Evolutionary conservation across 495 filamentous ascomycete species (phyloP), one percentile per base, ranked within the genome.

Genomic region (Xylaria telfairii): DNA sequence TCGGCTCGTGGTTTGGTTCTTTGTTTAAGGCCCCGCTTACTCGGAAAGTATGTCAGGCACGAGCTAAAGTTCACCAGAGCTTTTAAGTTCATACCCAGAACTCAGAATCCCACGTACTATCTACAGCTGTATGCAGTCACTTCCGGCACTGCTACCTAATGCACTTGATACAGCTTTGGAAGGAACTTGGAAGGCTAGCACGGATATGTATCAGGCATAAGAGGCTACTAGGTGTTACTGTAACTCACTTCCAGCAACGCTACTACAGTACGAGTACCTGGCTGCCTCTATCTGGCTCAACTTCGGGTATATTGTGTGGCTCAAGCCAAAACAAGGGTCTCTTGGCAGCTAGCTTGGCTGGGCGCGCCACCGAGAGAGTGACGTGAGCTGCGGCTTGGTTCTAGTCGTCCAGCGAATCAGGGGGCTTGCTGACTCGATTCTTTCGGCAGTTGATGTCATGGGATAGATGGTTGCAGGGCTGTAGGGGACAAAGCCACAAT

Each of bases 381-480:
- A 71, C 61, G 68, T 65, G 37, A 19, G 37, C 15, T n/a, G 68
- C 34, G 68, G 68, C 68, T 69, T 32, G 9, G 67, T 21, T 37
- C 17, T 42, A 49, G 8, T 8, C 47, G 5, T 34, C 46, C 21
- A 59, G 68, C 68, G 32, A 71, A 71, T 65, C 47, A 61, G 61
- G 13, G 28, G 8, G 7, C 46, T 26, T 10, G 21, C 61, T 71
- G 68, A 71, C 61, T 71, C 68, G 51, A 30, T 54, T 15, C 44
- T 24, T 24, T 65, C 68, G 68, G 68, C 24, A 70, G 12, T 70
- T 70, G 68, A 70, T 70, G 68, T 70, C 68, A 70, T 69, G 56
- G 54, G 67, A 30, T 30, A 17, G 51, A 17, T n/a, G 37, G 26
- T 57, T 60, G 56, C 54, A 39, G 37, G 65, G 46, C 19, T 21